A percentile compares a stretch with the other conserved stretches of the same genome.
Conservation (phyloP, 192 early-diverging fungal species). For the Gigaspora rosea region DNA sequence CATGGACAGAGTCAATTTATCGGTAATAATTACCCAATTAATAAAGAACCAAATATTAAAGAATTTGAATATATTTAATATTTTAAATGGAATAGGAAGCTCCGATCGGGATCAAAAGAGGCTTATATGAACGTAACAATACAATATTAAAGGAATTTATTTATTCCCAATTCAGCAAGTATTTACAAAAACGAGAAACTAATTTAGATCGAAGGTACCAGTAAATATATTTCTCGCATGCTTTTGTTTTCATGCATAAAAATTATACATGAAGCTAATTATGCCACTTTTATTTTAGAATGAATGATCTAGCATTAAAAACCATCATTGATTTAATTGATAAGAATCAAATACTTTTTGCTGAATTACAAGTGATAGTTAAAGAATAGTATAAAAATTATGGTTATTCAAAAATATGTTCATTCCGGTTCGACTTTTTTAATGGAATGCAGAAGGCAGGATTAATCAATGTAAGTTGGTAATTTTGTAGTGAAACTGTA, state of each 20-base stretch:
- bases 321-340: background rate
- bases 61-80: no score
- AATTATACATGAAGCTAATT: background rate
- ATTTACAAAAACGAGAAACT: background rate
- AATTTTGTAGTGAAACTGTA: slow-evolving; percentile 12
- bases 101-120: slow-evolving; percentile 18
- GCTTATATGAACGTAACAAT: slow-evolving; percentile 4
- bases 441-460: slow-evolving; percentile 28
- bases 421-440: slow-evolving; percentile 27
- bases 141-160: background rate
- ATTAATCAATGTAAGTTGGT: slow-evolving; percentile 14
- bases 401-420: slow-evolving; percentile 20
- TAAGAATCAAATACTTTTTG: slow-evolving; percentile 2
- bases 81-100: no score
- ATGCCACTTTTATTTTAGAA: background rate
- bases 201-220: slow-evolving; percentile 18
- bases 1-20: no score
- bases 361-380: background rate
- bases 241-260: background rate
- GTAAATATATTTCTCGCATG: background rate
- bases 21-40: no score
- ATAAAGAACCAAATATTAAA: no score
- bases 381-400: slow-evolving; percentile 9
- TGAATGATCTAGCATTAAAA: slow-evolving; percentile 4
- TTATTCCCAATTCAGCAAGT: background rate